These are phyloP conservation scores for Triglochin maritima DNA, from an alignment of 106 monocot genomes.

Conservation along the genomic window DNA sequence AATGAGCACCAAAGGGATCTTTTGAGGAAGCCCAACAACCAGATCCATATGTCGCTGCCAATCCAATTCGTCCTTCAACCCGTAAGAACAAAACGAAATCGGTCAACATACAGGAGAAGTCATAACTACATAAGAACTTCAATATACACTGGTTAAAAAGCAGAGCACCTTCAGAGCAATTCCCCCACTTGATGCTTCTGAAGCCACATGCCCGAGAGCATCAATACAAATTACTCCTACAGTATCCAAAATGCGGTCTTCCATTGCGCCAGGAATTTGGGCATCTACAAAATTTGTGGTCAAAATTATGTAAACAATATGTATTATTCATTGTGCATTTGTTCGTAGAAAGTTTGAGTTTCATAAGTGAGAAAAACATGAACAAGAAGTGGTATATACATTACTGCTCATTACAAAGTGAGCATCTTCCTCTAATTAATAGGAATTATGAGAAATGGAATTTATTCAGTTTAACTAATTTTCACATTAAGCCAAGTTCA, in stretches of 20 bases:
- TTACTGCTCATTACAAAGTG: too few species aligned
- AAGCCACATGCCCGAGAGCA: slow-evolving; percentile 54
- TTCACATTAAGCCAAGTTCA: too few species aligned
- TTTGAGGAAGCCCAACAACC: slow-evolving; percentile 94
- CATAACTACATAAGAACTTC: neutral
- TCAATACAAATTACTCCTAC: slow-evolving; percentile 96
- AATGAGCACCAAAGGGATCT: slow-evolving; percentile 71
- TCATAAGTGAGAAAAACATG: neutral
- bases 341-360: slow-evolving; percentile 14
- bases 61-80: slow-evolving; percentile 95
- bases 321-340: too few species aligned
- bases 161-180: slow-evolving; percentile 75
- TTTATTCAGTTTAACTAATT: too few species aligned
- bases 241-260: slow-evolving; percentile 72
- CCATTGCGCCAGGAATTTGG: neutral
- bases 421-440: too few species aligned
- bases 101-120: neutral
- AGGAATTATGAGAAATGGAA: too few species aligned
- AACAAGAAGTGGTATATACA: too few species aligned
- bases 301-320: too few species aligned
- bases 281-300: too few species aligned
- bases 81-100: slow-evolving; percentile 5
- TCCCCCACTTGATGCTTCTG: slow-evolving; percentile 94
- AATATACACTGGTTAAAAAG: too few species aligned
- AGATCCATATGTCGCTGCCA: slow-evolving; percentile 91